Base-by-base conservation (phyloP, 495 filamentous ascomycete species). In the Penicillium salamii region DNA sequence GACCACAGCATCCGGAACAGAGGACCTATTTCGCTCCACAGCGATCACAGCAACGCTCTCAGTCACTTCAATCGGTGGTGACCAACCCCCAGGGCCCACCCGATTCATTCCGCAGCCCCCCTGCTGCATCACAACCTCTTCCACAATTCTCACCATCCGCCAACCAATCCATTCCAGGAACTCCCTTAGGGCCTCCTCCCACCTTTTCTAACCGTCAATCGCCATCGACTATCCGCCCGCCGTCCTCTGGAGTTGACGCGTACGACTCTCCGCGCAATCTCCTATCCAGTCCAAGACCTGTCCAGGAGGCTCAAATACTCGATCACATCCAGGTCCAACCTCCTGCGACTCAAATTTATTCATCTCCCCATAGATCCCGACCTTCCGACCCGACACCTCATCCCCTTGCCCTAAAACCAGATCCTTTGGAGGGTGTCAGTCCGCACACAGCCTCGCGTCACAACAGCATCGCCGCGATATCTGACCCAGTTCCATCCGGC, bases 41-140 rank as follows among this genome's bases (percentile, higher is more conserved):
- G 52, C 70, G 72, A 19, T 71, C 74, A 21, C 69, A 71, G 26
- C 72, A 70, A 50, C 71, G 72, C 26, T 71, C 74, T 29, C 72
- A 74, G 38, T 78, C 77, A 23, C 67, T 74, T 35, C 77, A 80
- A 48, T 74, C 69, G 15, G 66, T 72, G 38, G 58, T 71, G 43
- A 66, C 69, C 42, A 74, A 72, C 46, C 61, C 63, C 46, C 58
- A 62, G 47, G 44, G 63, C 52, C 52, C 68, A 65, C 53, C 53
- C 50, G 61, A 67, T 51, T 61, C 67, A 58, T 67, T 59, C 34
- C 60, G 59, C 46, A 75, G 68, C 58, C 68, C 76, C 26, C 66
- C 71, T 33, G 65, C 62, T 17, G 49, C 60, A 46, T 46, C 73
- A 32, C 74, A 74, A 42, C 43, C 65, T 38, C 65, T 66, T 28